Percentiles rank a stretch among this genome's conserved stretches.
phyloP scores from a whole-genome alignment of 108 stramenopile genomes.

The Mayamaea pseudoterrestris region DNA sequence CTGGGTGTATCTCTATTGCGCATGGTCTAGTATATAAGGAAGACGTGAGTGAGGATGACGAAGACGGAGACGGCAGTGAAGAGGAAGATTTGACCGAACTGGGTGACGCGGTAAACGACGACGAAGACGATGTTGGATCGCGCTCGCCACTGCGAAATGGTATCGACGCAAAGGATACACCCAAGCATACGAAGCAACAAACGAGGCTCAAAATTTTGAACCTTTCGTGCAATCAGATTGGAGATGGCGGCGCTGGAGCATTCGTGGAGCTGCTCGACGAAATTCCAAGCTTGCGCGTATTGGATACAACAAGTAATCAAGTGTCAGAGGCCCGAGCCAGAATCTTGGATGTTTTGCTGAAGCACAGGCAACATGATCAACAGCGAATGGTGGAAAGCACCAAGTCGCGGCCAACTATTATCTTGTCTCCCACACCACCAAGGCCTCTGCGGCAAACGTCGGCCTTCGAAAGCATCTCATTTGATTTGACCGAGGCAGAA shows the following conservation, averaged over 20 bases:
- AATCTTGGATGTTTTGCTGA: background rate
- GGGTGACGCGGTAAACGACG: slow-evolving; percentile 1
- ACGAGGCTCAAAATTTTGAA: background rate
- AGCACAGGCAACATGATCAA: background rate
- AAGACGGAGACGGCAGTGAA: background rate
- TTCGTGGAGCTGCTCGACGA: background rate
- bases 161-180: background rate
- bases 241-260: background rate
- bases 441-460: no score
- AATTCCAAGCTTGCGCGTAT: background rate
- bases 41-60: background rate
- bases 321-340: background rate
- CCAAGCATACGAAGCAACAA: background rate
- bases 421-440: no score
- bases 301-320: background rate
- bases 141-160: background rate
- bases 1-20: background rate
- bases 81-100: background rate
- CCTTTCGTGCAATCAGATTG: background rate
- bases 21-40: background rate
- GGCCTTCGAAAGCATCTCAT: no score
- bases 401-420: no score
- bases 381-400: no score
- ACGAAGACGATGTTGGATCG: background rate
- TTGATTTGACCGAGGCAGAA: no score